These are phyloP conservation scores for Warburgia ugandensis DNA, from an alignment of 164 flowering plant species.

Conservation along the genomic window DNA sequence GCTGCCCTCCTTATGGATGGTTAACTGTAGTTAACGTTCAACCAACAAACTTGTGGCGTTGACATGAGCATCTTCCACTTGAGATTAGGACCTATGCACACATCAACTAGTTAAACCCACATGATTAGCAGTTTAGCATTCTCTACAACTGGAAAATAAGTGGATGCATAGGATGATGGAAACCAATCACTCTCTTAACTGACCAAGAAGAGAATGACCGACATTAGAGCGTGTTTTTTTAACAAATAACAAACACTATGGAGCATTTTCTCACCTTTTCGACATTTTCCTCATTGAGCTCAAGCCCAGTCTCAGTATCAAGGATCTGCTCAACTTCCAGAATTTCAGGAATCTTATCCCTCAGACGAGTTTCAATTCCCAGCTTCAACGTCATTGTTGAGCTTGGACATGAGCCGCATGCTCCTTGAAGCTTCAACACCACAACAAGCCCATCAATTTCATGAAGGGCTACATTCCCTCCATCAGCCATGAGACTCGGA, in stretches of 20 bases:
- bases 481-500: constrained; percentile 90
- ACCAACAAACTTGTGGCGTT: too few species aligned
- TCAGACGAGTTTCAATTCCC: constrained; percentile 79
- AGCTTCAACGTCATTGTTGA: constrained; percentile 83
- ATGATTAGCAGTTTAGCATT: too few species aligned
- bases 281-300: constrained; percentile 73
- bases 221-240: too few species aligned
- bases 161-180: too few species aligned
- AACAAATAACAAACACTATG: not conserved
- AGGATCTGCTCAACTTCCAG: constrained; percentile 78
- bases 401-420: constrained; percentile 97
- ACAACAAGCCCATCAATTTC: constrained; percentile 92
- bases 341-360: constrained; percentile 85
- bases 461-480: constrained; percentile 84
- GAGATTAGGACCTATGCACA: too few species aligned
- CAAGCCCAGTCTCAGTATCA: constrained; percentile 83
- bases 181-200: too few species aligned
- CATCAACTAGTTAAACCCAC: too few species aligned
- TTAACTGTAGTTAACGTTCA: too few species aligned
- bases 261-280: constrained; percentile 56
- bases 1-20: too few species aligned
- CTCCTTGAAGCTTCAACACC: constrained; percentile 85
- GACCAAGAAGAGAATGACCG: too few species aligned
- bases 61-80: too few species aligned
- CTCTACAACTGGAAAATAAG: too few species aligned